phyloP scores from a whole-genome alignment of 2,329 filamentous ascomycete genomes.

The Shiraia sp. region DNA sequence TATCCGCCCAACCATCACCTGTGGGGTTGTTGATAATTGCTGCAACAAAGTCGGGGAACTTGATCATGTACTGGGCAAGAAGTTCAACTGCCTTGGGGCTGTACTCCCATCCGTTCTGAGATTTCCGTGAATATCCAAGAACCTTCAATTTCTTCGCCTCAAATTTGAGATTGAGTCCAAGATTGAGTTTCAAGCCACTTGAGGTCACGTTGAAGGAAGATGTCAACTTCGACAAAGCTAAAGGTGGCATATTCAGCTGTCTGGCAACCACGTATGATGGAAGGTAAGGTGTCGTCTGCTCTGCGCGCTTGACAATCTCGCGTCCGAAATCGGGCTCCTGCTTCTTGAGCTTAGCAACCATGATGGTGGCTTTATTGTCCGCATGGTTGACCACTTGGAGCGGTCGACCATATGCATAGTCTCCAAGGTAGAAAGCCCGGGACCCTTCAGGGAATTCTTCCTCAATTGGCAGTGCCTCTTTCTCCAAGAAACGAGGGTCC shows the following conservation, averaged over 20 bases:
- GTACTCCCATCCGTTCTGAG: constrained; percentile 90
- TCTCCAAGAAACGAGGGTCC: constrained; percentile 91
- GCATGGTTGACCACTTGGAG: constrained; percentile 78
- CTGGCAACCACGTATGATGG: constrained; percentile 89
- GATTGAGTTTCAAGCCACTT: constrained; percentile 80
- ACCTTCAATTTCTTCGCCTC: constrained; percentile 96
- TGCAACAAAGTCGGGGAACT: constrained; percentile 93
- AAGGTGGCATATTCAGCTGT: constrained; percentile 77
- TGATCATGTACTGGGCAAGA: constrained; percentile 85
- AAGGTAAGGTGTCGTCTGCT: constrained; percentile 73
- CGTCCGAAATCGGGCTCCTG: constrained; percentile 83
- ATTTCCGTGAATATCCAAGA: constrained; percentile 89
- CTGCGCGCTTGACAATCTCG: constrained; percentile 70
- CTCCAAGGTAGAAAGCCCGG: constrained; percentile 89
- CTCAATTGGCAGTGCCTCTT: constrained; percentile 81
- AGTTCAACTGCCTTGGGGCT: constrained; percentile 81
- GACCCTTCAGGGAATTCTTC: constrained; percentile 87
- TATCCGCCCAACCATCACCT: constrained; percentile 80
- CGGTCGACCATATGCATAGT: constrained; percentile 89
- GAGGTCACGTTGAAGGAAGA: constrained; percentile 87
- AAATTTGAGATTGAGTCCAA: constrained; percentile 96
- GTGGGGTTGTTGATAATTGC: constrained; percentile 84
- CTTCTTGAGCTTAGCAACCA: constrained; percentile 71
- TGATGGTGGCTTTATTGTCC: constrained; percentile 75
- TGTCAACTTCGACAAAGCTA: constrained; percentile 93